Evolutionary conservation across 352 stramenopile species (phyloP), one percentile per base, ranked within the genome.

Genomic region (Pilasporangium apinafurcum): DNA sequence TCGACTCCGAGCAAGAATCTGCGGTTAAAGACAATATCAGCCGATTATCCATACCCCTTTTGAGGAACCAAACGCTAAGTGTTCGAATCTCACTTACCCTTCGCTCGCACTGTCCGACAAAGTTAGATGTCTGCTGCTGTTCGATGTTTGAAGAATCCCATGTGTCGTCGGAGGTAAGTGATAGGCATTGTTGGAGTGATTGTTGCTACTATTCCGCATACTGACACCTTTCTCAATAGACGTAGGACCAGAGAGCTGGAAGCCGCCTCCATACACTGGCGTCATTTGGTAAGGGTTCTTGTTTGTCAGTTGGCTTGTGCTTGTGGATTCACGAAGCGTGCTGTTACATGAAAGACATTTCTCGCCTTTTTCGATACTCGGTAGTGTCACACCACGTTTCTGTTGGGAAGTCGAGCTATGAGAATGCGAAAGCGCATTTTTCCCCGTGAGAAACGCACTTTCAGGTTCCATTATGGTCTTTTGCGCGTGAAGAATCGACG

Each of bases 1-100:
- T 91, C 78, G n/a, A 89, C 63, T 13, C 81, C 81, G 10, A 93
- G 56, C 21, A 93, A 37, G 27, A 89, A 93, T 16, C 78, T 89
- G 26, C 33, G 21, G 12, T 2, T 22, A 14, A 29, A 24, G 25
- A 33, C 27, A 31, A 41, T 44, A 31, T 34, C 18, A 57, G 20
- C 27, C 16, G 13, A 14, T 30, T 28, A 17, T 21, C 37, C 17
- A 21, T 12, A 45, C 2, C 10, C 36, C 8, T 25, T 16, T 12
- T 10, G 5, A 35, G 38, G 7, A 5, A 13, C n/a, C 21, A 38
- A 8, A 20, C 17, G n/a, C n/a, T n/a, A n/a, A n/a, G n/a, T n/a
- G n/a, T n/a, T n/a, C n/a, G n/a, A 32, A 37, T 24, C 3, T 13
- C 12, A 50, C 62, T 42, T 41, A 83, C 74, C 69, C 77, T 78